phyloP scores from a whole-genome alignment of 768 basidiomycete species.

The Suillus paluster region DNA sequence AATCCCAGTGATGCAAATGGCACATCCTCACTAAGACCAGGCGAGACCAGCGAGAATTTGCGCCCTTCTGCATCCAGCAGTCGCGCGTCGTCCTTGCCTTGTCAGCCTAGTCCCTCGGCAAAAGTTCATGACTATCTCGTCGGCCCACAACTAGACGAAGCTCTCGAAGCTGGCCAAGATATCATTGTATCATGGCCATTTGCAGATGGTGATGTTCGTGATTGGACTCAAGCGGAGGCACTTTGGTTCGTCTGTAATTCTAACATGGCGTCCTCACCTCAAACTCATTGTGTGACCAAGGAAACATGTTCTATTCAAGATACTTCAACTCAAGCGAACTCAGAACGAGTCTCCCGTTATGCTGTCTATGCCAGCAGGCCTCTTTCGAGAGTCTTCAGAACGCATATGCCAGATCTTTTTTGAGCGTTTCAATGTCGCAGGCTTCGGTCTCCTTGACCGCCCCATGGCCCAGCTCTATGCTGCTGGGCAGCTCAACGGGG shows the following conservation, averaged over 20 bases:
- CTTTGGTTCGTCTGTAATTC: slow-evolving; percentile 68
- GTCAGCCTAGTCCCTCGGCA: slow-evolving; percentile 46
- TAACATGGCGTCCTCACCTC: not conserved
- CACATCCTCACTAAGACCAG: slow-evolving; percentile 23
- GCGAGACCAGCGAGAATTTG: slow-evolving; percentile 26
- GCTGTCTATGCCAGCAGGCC: slow-evolving; percentile 66
- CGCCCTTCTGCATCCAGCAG: slow-evolving; percentile 48
- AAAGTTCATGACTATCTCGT: slow-evolving; percentile 83
- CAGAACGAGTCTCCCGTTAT: slow-evolving; percentile 90
- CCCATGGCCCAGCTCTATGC: slow-evolving; percentile 87
- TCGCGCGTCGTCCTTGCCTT: slow-evolving; percentile 51
- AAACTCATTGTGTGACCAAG: slow-evolving; percentile 44
- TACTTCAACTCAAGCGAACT: slow-evolving; percentile 74
- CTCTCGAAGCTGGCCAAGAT: slow-evolving; percentile 73
- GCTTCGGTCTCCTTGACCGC: slow-evolving; percentile 79
- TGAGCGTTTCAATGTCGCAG: slow-evolving; percentile 90
- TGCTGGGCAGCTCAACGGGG: slow-evolving; percentile 67
- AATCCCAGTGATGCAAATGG: slow-evolving; percentile 31
- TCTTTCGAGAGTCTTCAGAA: slow-evolving; percentile 72
- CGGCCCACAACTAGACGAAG: slow-evolving; percentile 80
- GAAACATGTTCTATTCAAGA: slow-evolving; percentile 83
- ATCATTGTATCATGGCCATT: slow-evolving; percentile 84
- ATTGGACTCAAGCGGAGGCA: slow-evolving; percentile 88
- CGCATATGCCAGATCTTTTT: slow-evolving; percentile 85
- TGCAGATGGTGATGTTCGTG: slow-evolving; percentile 67